Evolutionary conservation across 2,329 filamentous ascomycete species (phyloP).

Genomic region (Gyromitra esculenta): DNA sequence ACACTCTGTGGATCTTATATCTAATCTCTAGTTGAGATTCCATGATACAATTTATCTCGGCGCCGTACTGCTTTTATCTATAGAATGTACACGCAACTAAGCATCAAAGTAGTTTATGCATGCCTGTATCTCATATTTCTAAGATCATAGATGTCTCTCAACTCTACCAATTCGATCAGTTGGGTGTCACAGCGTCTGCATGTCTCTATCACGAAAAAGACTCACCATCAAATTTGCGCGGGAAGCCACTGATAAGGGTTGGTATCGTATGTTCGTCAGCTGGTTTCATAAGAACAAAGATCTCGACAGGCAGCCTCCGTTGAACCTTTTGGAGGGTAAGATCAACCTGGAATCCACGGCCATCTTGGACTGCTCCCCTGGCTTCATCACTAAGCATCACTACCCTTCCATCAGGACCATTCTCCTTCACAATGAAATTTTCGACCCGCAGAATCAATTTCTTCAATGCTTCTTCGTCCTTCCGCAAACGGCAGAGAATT

Average conservation of each 20-base stretch:
- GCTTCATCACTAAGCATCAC: not conserved
- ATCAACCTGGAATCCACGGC: not conserved
- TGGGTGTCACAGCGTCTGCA: not conserved
- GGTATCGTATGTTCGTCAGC: not conserved
- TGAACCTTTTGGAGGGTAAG: not conserved
- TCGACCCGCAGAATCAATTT: not conserved
- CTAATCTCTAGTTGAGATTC: too few relatives aligned
- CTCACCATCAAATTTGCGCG: constrained; percentile 9
- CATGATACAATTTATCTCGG: not conserved
- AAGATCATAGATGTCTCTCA: not conserved
- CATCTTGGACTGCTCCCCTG: not conserved
- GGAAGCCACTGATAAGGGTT: constrained; percentile 26
- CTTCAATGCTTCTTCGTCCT: not conserved
- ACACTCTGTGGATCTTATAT: too few relatives aligned
- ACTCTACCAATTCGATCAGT: not conserved
- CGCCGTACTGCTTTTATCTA: too few relatives aligned
- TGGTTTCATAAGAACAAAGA: not conserved
- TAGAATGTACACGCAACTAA: not conserved
- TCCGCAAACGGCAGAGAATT: constrained; percentile 15
- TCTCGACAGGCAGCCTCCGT: not conserved
- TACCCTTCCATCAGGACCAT: not conserved
- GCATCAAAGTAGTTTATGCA: not conserved
- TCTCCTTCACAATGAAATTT: not conserved
- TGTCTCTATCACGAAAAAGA: too few relatives aligned
- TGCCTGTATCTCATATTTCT: not conserved